Evolutionary conservation across 371 early-diverging fungal genomes (phyloP), one percentile per base, ranked within the genome.

Genomic region (Apophysomyces trapeziformis): DNA sequence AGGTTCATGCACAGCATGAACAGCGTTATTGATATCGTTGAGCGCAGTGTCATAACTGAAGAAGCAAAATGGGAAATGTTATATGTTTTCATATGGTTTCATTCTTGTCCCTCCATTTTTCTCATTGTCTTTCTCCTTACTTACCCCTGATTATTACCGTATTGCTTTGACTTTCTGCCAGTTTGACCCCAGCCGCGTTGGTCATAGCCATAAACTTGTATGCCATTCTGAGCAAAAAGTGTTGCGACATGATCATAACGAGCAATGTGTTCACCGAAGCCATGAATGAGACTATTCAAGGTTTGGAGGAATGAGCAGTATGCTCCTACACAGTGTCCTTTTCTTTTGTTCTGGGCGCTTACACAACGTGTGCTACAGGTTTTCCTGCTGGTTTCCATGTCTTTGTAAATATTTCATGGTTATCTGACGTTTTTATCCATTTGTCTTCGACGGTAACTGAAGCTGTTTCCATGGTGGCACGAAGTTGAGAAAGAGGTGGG

Each of bases 171-270:
- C 57, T 80, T 83, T 60, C 72, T 76, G 57, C 79, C 88, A 5
- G 89, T 87, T 50, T 84, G 68, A 26, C 91, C 91, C 70, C 80
- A 87, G 18, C 91, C 90, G 37, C 90, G 82, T 70, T 89, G 89
- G 70, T 91, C 91, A 67, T 67, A 89, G 9, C 78, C 81, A 65
- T 80, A 77, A 58, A 81, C 79, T 71, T 85, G 80, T 66, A 90
- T 82, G 6, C 84, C 87, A 9, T 79, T 69, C 68, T 72, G 67
- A 37, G 79, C 79, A 69, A 90, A 86, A 6, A 71, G 67, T 35
- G 77, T 73, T 64, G 84, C 86, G 43, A 89, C 65, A 41, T 79
- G 73, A 45, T 87, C 68, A 59, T 89, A 90, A 66, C 91, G 84
- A n/a, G 64, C 76, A 67, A 79, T 68, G 63, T 90, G 88, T 59